Conservation (phyloP, 352 stramenopile genomes). For the Globisporangium paddicum region DNA sequence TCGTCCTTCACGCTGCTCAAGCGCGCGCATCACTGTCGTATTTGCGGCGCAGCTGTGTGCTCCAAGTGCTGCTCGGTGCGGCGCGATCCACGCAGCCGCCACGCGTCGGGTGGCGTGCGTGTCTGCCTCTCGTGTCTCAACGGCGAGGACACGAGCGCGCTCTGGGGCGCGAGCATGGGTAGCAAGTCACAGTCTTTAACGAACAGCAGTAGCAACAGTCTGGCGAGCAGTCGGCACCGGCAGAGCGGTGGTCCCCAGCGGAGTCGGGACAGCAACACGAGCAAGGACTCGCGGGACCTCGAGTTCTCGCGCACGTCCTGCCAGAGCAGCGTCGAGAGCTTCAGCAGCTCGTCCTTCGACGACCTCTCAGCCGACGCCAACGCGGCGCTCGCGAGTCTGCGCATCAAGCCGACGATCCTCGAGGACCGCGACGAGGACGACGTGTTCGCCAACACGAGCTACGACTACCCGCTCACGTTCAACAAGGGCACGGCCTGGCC, state of each 20-base stretch:
- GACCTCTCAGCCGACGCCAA: constrained; percentile 4
- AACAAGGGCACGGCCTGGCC: constrained; percentile 72
- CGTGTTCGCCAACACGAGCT: constrained; percentile 47
- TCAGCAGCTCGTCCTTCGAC: constrained; percentile 19
- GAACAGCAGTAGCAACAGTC: constrained; percentile 22
- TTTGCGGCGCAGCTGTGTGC: constrained; percentile 68
- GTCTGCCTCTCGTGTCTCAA: constrained; percentile 72
- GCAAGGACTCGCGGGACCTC: constrained; percentile 25
- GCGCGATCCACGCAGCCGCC: constrained; percentile 23
- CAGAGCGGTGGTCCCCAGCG: not conserved
- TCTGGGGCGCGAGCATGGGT: constrained; percentile 35
- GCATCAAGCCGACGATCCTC: constrained; percentile 10
- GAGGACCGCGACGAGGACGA: constrained; percentile 48
- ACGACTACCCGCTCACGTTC: constrained; percentile 67
- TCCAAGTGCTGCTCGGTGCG: constrained; percentile 71
- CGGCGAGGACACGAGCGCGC: constrained; percentile 39
- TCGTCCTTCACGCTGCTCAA: constrained; percentile 63
- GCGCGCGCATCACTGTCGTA: constrained; percentile 72
- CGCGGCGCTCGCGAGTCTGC: constrained; percentile 15
- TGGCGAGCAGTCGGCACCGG: constrained; percentile 15
- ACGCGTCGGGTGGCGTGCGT: constrained; percentile 31
- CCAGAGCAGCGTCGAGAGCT: constrained; percentile 17
- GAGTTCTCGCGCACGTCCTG: constrained; percentile 17
- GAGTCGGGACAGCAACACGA: constrained; percentile 17
- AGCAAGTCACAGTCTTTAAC: too few species aligned